Conservation (phyloP, 139 green algal genomes). For the Monoraphidium neglectum region DNA sequence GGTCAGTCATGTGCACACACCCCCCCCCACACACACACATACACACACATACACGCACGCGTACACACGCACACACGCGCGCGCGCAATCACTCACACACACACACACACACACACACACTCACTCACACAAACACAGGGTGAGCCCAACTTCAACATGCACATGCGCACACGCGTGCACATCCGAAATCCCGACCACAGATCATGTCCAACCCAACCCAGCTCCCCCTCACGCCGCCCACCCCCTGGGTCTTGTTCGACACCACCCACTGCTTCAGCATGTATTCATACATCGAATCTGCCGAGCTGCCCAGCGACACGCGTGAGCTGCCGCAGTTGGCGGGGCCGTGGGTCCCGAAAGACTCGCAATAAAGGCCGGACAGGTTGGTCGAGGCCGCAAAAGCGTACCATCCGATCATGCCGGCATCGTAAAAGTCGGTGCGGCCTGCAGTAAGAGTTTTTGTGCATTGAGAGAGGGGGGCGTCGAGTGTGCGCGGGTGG, state of each 20-base stretch:
- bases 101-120: background rate
- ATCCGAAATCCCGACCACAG: too few relatives aligned
- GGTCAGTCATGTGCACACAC: too few relatives aligned
- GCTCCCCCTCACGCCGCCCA: background rate
- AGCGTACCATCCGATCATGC: constrained; percentile 40
- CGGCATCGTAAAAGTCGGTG: constrained; percentile 36
- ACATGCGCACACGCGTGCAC: background rate
- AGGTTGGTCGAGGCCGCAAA: constrained; percentile 23
- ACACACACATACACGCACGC: too few relatives aligned
- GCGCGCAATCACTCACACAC: too few relatives aligned
- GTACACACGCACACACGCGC: too few relatives aligned
- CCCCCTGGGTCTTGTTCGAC: constrained; percentile 10
- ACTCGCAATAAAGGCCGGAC: constrained; percentile 69
- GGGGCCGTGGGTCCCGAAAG: constrained; percentile 47
- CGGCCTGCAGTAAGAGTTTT: too few relatives aligned
- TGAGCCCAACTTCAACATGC: background rate
- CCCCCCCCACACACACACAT: too few relatives aligned
- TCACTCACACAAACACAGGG: background rate
- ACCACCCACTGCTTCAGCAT: constrained; percentile 82
- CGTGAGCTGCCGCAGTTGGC: constrained; percentile 24
- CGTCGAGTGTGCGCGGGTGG: too few relatives aligned
- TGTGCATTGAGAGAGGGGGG: too few relatives aligned
- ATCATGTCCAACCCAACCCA: background rate
- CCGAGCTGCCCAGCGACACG: constrained; percentile 26
- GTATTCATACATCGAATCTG: constrained; percentile 59